Base-by-base conservation (phyloP, 2,329 filamentous ascomycete species). In the Berkeleyomyces basicola region DNA sequence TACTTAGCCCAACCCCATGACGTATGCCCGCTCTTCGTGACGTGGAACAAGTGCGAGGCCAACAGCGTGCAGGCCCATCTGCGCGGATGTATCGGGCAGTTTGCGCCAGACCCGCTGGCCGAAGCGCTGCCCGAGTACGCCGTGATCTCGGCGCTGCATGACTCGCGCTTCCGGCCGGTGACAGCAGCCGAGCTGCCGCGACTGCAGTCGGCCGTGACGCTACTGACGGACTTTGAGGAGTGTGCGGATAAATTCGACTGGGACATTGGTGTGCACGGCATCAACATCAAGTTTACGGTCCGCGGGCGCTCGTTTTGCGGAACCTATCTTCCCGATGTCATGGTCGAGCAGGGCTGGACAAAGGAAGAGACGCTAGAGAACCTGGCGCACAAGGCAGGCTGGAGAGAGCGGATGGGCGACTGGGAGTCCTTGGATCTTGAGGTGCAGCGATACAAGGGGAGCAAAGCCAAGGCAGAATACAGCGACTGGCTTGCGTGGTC, bases 1-100 rank as follows among this genome's bases (percentile, higher is more conserved):
- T 67, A 49, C 67, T 67, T 58, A 62, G 65, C 44, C 65, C 66
- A 58, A 64, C 67, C 11, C 3, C 23, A 16, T 7, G 42, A 44
- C 43, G n/a, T 46, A 43, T 83, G 81, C 6, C 73, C 77, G 31
- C 70, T 69, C 10, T 68, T 72, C 44, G 63, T 67, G 31, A 67
- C 66, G 49, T 67, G 66, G 66, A 67, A 66, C 58, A 61, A 62
- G 9, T 53, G 55, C 42, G 36, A 57, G 10, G 39, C 55, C 3
- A 14, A 64, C 16, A 66, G 69, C 61, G 81, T 83, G 37, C 75
- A 83, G 67, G 84, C 85, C 71, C 81, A 80, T 33, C 81, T 99
- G 49, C 86, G 93, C 65, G 93, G 93, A 65, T 99, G 93, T 77
- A 97, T 99, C 71, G 93, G 93, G 68, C 99, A 92, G 2, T 99